Conservation (phyloP, 1,139 yeast species). For the Magnusiomyces sp. region DNA sequence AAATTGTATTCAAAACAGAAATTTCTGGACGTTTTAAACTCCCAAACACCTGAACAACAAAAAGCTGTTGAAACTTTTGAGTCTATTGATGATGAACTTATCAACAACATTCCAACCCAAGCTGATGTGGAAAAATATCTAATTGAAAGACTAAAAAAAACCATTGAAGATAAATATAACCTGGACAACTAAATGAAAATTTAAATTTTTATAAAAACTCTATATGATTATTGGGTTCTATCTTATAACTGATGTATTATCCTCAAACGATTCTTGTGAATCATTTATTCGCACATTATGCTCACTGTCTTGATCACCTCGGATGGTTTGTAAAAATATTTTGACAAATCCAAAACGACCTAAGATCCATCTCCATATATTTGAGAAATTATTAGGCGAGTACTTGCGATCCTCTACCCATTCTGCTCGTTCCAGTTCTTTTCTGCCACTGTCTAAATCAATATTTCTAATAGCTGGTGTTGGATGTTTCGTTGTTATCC, state of each 20-base stretch:
- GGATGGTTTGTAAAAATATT: neutral
- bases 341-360: conserved; percentile 3
- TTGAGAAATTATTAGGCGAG: neutral
- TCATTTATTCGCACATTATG: neutral
- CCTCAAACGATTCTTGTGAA: neutral
- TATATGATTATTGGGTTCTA: neutral
- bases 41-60: conserved; percentile 12
- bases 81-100: conserved; percentile 19
- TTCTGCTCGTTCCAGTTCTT: conserved; percentile 42
- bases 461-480: conserved; percentile 48
- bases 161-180: conserved; percentile 32
- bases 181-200: neutral
- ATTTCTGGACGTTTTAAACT: conserved; percentile 10
- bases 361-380: conserved; percentile 6
- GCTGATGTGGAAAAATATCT: conserved; percentile 41
- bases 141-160: conserved; percentile 40
- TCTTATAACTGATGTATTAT: neutral
- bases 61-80: conserved; percentile 14
- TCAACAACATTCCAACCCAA: conserved; percentile 32
- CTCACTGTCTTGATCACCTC: neutral
- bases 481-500: conserved; percentile 44
- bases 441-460: conserved; percentile 71
- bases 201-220: neutral
- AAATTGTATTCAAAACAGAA: conserved; percentile 19
- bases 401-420: conserved; percentile 34